Conservation (phyloP, 805 yeast genomes). For the Candida morakotiae region DNA sequence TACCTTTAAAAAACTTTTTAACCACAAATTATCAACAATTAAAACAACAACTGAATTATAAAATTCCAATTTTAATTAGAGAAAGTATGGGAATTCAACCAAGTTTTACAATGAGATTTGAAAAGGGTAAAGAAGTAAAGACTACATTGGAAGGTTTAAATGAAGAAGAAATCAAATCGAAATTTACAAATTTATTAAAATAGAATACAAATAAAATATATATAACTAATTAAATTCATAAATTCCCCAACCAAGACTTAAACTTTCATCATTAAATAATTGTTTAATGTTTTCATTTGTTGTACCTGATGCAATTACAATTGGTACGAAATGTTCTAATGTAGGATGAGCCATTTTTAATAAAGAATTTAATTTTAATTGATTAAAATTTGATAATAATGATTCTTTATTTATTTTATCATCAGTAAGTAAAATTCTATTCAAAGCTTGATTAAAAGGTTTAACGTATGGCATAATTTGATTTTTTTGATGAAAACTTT, state of each 20-base stretch:
- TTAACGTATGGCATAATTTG: conserved; percentile 43
- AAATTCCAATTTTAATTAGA: conserved; percentile 71
- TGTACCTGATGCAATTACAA: conserved; percentile 58
- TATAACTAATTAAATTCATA: conserved; percentile 42
- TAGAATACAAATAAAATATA: conserved; percentile 11
- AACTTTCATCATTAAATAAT: conserved; percentile 40
- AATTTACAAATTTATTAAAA: conserved; percentile 39
- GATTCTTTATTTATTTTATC: too few relatives aligned
- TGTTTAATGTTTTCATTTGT: conserved; percentile 34
- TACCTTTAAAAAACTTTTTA: conserved; percentile 62
- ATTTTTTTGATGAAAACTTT: conserved; percentile 12
- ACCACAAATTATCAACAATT: conserved; percentile 61
- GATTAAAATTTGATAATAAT: conserved; percentile 33
- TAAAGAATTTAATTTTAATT: conserved; percentile 30
- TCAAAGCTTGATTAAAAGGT: conserved; percentile 48
- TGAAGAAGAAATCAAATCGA: conserved; percentile 39
- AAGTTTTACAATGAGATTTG: conserved; percentile 69
- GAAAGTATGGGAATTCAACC: conserved; percentile 75
- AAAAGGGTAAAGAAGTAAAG: conserved; percentile 48
- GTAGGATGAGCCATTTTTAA: conserved; percentile 66
- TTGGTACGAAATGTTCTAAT: conserved; percentile 67
- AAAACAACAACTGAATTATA: conserved; percentile 52
- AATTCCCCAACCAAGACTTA: conserved; percentile 67
- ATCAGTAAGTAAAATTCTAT: conserved; percentile 31
- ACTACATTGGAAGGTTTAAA: conserved; percentile 46